Evolutionary conservation across 768 basidiomycete species (phyloP), one percentile per base, ranked within the genome.

Genomic region (Xerocomus brunneocitrinus): DNA sequence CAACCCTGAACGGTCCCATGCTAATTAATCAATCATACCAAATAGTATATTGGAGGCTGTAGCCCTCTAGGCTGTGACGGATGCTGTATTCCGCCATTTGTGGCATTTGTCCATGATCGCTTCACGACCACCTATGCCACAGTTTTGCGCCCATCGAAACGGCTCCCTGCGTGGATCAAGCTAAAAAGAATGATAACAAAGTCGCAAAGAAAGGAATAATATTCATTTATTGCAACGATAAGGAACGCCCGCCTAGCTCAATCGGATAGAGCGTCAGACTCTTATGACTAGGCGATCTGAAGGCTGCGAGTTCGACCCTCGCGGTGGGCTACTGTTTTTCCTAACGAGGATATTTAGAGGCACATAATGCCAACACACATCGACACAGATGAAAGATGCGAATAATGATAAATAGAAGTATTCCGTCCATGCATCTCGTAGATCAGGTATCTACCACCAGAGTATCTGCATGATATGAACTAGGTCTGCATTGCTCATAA

Each of bases 241-340:
- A 2, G 6, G 5, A 52, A 50, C 58, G 78, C 78, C 79, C 76
- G 78, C 78, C 78, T 80, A 81, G 79, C 78, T 81, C 79, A 79
- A 79, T 79, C 77, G 78, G 78, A 79, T 81, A 79, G 79, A 81
- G 78, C 78, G 78, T 79, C 78, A 81, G 78, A 79, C 78, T 79
- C 77, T 79, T 81, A 81, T 43, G 51, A 66, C 60, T 70, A 70
- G 68, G 71, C 69, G 50, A 77, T 78, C 78, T 77, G 77, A 79
- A 79, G 79, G 77, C 77, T 79, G 78, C 78, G 78, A 78, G 78
- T 79, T 79, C 77, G 77, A 79, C 78, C 77, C 79, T 78, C 78
- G 78, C 77, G 78, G 79, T 79, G 77, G 77, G 77, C 79, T 79
- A 79, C 44, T 57, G 27, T 35, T 53, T 65, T 74, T 64, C 55